phyloP scores from a whole-genome alignment of 2,329 filamentous ascomycete genomes.

The Ceratocystis variospora region DNA sequence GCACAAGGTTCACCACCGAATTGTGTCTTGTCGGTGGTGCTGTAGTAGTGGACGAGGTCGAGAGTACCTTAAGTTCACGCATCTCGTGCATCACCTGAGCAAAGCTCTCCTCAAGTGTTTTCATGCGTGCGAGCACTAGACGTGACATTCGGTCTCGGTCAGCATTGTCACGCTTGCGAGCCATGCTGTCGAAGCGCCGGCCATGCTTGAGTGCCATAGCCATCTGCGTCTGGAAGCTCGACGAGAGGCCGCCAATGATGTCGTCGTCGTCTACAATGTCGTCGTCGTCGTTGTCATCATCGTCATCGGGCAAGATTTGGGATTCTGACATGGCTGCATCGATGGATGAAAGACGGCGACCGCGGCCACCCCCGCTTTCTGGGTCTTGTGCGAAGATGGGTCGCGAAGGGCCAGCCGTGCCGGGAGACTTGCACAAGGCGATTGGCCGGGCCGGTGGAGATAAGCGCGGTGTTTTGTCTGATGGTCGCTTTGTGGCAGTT shows the following conservation, averaged over 20 bases:
- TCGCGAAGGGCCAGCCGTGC: constrained; percentile 13
- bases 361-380: constrained; percentile 21
- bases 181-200: constrained; percentile 37
- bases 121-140: constrained; percentile 79
- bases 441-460: constrained; percentile 43
- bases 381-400: constrained; percentile 2
- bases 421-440: constrained; percentile 29
- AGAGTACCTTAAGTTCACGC: constrained; percentile 42
- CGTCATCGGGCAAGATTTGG: constrained; percentile 39
- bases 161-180: constrained; percentile 27
- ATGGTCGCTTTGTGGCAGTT: constrained; percentile 32
- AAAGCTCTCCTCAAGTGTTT: constrained; percentile 82
- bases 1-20: constrained; percentile 28
- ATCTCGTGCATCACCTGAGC: constrained; percentile 74
- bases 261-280: constrained; percentile 30
- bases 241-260: constrained; percentile 50
- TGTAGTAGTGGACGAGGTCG: constrained; percentile 27
- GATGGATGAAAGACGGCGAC: constrained; percentile 45
- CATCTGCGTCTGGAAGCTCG: constrained; percentile 72
- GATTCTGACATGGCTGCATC: constrained; percentile 65
- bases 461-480: constrained; percentile 30
- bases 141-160: constrained; percentile 59
- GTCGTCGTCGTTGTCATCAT: not conserved
- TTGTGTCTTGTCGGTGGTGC: constrained; percentile 37
- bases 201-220: constrained; percentile 50